Evolutionary conservation across 2,329 filamentous ascomycete genomes (phyloP).

Genomic region (Calonectria pauciramosa): DNA sequence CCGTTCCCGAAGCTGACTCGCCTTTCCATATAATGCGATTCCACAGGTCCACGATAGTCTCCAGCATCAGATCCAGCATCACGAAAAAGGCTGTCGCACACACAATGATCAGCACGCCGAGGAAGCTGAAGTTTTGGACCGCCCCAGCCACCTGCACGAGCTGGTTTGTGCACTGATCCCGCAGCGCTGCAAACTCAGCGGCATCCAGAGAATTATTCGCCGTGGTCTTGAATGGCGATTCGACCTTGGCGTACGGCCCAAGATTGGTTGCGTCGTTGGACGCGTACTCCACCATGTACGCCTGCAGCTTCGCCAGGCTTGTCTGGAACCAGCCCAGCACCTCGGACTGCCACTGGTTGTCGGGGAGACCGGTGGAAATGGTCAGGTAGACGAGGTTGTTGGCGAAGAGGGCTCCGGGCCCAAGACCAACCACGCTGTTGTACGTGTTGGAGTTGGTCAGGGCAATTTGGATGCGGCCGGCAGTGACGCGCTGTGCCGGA

Average conservation of each 20-base stretch:
- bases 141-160: neutral
- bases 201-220: neutral
- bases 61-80: neutral
- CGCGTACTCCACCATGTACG: neutral
- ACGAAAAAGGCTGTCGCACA: neutral
- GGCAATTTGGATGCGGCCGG: neutral
- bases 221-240: neutral
- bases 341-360: neutral
- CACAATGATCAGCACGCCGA: neutral
- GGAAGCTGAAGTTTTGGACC: neutral
- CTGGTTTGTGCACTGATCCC: neutral
- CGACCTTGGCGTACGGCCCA: neutral
- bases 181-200: neutral
- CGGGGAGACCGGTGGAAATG: constrained; percentile 1
- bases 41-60: neutral
- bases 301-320: neutral
- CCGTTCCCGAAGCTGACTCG: neutral
- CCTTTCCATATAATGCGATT: neutral
- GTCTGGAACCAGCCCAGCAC: neutral
- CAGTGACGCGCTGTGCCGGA: neutral
- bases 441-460: constrained; percentile 3
- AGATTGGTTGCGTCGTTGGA: neutral
- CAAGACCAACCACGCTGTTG: neutral
- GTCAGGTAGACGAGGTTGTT: neutral
- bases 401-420: neutral